A percentile compares a stretch with the other conserved stretches of the same genome.
Conservation (phyloP, 2,329 filamentous ascomycete species). For the Alternaria sp. region DNA sequence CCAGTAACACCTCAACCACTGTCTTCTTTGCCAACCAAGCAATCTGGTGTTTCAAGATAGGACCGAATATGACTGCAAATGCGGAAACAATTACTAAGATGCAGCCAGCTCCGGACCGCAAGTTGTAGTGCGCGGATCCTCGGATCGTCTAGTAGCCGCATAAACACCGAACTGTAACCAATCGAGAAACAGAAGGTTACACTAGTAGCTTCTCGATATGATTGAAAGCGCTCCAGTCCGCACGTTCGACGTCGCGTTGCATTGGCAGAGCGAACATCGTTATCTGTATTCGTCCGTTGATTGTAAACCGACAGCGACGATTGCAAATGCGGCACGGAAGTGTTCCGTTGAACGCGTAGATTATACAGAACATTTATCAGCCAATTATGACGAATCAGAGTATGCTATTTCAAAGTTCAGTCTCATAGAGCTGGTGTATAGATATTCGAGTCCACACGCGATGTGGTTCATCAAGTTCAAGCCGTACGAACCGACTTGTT, state of each 20-base stretch:
- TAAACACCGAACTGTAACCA: not conserved
- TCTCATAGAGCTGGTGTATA: not conserved
- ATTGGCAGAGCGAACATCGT: not conserved
- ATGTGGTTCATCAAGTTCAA: not conserved
- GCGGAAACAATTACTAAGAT: not conserved
- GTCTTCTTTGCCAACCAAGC: not conserved
- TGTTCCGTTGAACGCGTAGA: not conserved
- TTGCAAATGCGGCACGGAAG: not conserved
- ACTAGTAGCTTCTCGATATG: not conserved
- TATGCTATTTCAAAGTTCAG: not conserved
- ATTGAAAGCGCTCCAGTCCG: not conserved
- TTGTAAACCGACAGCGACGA: not conserved
- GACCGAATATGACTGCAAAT: not conserved
- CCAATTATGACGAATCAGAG: not conserved
- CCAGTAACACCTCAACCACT: not conserved
- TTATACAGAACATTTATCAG: not conserved
- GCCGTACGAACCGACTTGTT: not conserved
- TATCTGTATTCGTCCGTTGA: not conserved
- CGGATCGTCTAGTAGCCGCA: not conserved
- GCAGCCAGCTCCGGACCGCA: not conserved
- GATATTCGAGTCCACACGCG: not conserved
- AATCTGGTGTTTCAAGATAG: not conserved
- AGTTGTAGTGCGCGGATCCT: not conserved
- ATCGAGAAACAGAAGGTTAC: not conserved
- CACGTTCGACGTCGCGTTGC: not conserved